Evolutionary conservation across 495 filamentous ascomycete species (phyloP).

Genomic region (Evernia prunastri): DNA sequence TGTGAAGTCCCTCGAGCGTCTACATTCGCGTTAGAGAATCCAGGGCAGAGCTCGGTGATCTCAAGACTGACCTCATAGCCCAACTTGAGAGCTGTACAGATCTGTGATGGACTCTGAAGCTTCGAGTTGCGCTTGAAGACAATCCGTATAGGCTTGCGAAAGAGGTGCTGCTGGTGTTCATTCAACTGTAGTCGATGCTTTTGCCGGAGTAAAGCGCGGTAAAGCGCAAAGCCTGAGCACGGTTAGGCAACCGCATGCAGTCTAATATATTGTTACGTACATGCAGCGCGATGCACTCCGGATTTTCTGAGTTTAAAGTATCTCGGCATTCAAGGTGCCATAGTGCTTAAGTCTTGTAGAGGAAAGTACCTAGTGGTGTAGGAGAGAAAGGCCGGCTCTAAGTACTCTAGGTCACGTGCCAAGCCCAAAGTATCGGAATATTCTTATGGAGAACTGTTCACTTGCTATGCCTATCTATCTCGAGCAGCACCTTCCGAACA

Average conservation of each 20-base stretch:
- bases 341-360: neutral
- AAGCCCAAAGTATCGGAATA: neutral
- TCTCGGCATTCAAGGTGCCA: conserved; percentile 36
- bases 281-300: conserved; percentile 56
- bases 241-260: conserved; percentile 15
- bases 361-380: too few species aligned
- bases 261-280: conserved; percentile 37
- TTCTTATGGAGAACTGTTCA: neutral
- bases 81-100: conserved; percentile 49
- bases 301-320: conserved; percentile 41
- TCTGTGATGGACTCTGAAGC: conserved; percentile 49
- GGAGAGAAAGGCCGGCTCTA: neutral
- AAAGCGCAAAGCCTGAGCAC: conserved; percentile 62
- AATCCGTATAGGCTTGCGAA: conserved; percentile 44
- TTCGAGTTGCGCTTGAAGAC: conserved; percentile 53
- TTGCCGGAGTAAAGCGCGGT: conserved; percentile 61
- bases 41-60: neutral
- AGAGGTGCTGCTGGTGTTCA: conserved; percentile 34
- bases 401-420: neutral
- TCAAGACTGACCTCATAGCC: conserved; percentile 54
- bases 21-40: conserved; percentile 4
- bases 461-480: neutral
- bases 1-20: conserved; percentile 13
- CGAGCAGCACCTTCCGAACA: neutral
- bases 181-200: conserved; percentile 44